Evolutionary conservation across 2,329 filamentous ascomycete genomes (phyloP), one percentile per base, ranked within the genome.

Genomic region (Sclerotinia minor): DNA sequence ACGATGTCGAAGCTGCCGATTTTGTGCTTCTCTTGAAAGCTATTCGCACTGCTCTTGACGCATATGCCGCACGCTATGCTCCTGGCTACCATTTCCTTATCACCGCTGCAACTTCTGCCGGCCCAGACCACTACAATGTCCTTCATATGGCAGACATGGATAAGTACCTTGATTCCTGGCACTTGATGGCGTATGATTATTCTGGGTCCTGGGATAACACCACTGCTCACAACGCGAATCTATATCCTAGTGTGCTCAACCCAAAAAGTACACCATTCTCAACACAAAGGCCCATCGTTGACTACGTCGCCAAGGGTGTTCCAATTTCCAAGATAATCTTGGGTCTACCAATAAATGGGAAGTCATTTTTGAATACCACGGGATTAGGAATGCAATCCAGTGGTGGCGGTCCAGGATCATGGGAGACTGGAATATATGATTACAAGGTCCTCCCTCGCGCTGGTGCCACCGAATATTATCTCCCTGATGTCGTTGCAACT

Each of bases 331-430:
- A 94, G 77, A 85, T 96, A 67, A 84, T 92, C 2, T 81, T 95
- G 5, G 92, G 92, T 2, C 89, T 95, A 84, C 92, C 92, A 0
- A 81, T 96, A 9, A 95, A 95, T 76, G 92, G 92, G 1, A 88
- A 90, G 29, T 81, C 88, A 0, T 95, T 94, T 74, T 79, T 82
- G 59, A 78, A 81, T 47, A 90, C 92, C 0, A 78, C 81, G n/a
- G 91, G 91, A 0, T 83, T 89, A 1, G 92, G 92, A 11, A 78
- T 84, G 69, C 68, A 83, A 0, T 95, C 83, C 79, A 83, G 74
- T 3, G 90, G 90, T 24, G 79, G 89, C 29, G 91, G 91, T 2
- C 76, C 79, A 19, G 91, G 91, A 0, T 87, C 83, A 65, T 94
- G 88, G 87, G 91, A 95, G 78, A 80, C 82, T 24, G 90, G 90